These are phyloP conservation scores for Tylopilus felleus DNA, from an alignment of 768 basidiomycete genomes.

Conservation along the genomic window DNA sequence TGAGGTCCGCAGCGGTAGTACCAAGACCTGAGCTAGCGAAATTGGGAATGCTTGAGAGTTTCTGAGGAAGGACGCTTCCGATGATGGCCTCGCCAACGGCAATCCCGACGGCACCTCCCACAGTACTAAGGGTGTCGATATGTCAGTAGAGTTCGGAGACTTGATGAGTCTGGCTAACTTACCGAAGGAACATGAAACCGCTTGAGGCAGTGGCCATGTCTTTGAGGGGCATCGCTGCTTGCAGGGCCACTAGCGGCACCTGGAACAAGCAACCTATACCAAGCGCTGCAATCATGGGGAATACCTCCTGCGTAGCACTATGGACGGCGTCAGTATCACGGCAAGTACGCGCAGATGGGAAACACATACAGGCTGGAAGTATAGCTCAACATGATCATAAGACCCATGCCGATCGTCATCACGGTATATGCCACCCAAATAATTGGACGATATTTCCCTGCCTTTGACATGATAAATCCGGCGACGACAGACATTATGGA, in stretches of 20 bases:
- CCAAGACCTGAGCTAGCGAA: slow-evolving; percentile 28
- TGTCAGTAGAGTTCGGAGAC: not conserved
- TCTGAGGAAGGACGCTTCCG: slow-evolving; percentile 44
- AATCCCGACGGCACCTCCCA: slow-evolving; percentile 78
- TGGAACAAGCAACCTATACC: slow-evolving; percentile 69
- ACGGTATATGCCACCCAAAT: slow-evolving; percentile 61
- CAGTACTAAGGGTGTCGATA: slow-evolving; percentile 38
- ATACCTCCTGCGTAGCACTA: slow-evolving; percentile 64
- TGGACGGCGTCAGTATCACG: slow-evolving; percentile 4
- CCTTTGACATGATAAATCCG: slow-evolving; percentile 56
- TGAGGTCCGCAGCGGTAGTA: slow-evolving; percentile 42
- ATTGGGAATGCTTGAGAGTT: slow-evolving; percentile 34
- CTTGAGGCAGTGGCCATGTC: slow-evolving; percentile 84
- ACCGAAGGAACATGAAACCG: slow-evolving; percentile 70
- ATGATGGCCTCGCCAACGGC: slow-evolving; percentile 72
- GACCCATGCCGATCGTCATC: slow-evolving; percentile 63
- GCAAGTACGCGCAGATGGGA: not conserved
- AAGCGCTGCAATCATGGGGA: slow-evolving; percentile 60
- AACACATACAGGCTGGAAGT: slow-evolving; percentile 38
- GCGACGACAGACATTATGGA: slow-evolving; percentile 51
- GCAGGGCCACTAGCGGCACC: slow-evolving; percentile 66
- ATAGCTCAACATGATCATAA: slow-evolving; percentile 69
- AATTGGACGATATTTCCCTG: slow-evolving; percentile 54
- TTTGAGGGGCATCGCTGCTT: slow-evolving; percentile 83
- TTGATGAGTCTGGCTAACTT: slow-evolving; percentile 1